Evolutionary conservation across 345 rosid genomes (phyloP).

Genomic region (Eucalyptus microcorys): DNA sequence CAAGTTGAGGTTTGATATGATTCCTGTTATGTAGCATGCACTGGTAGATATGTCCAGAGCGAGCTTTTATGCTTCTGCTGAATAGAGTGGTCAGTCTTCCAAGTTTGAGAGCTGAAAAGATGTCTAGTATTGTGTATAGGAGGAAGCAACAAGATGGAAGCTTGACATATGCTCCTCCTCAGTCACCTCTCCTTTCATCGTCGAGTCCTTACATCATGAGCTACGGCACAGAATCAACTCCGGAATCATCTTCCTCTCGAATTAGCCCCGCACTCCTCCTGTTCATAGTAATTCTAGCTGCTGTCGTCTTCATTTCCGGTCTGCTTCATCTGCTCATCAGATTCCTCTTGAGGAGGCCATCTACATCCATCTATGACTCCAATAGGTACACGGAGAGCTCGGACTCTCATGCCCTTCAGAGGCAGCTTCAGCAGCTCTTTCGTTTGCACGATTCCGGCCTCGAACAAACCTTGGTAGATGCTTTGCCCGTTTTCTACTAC

Average conservation of each 20-base stretch:
- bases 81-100: neutral
- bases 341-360: constrained; percentile 21
- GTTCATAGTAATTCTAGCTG: constrained; percentile 33
- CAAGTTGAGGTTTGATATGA: neutral
- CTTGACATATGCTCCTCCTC: constrained; percentile 12
- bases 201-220: neutral
- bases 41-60: neutral
- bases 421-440: constrained; percentile 71
- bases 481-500: constrained; percentile 57
- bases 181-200: neutral
- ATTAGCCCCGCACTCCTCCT: constrained; percentile 43
- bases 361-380: constrained; percentile 27
- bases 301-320: constrained; percentile 38
- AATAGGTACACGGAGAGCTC: constrained; percentile 28
- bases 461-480: constrained; percentile 58
- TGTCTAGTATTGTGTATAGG: constrained; percentile 8
- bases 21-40: neutral
- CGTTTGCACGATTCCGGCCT: constrained; percentile 59
- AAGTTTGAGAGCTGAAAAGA: neutral
- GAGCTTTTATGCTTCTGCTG: neutral
- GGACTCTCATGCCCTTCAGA: constrained; percentile 29
- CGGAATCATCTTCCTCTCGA: constrained; percentile 10
- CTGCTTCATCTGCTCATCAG: constrained; percentile 53
- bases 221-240: constrained; percentile 7
- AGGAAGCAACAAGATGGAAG: constrained; percentile 3